phyloP scores from a whole-genome alignment of 2,329 filamentous ascomycete species.

The Botrytis sinoallii region DNA sequence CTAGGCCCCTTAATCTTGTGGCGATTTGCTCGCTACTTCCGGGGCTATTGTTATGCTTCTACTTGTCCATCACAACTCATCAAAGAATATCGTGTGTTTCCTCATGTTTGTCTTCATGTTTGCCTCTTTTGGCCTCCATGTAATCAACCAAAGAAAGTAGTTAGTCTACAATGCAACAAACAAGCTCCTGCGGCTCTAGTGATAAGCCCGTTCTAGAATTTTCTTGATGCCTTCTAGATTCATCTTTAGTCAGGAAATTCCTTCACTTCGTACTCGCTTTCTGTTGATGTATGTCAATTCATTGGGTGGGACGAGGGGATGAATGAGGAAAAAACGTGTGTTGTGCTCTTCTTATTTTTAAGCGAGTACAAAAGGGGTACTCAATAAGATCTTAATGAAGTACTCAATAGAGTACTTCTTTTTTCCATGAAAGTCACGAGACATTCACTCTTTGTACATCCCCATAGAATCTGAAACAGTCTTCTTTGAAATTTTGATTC shows the following conservation, averaged over 20 bases:
- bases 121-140: background rate
- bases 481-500: background rate
- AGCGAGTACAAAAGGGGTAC: constrained; percentile 10
- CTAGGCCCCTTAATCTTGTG: background rate
- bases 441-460: constrained; percentile 2
- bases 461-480: background rate
- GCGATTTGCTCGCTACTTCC: background rate
- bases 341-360: background rate
- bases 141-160: background rate
- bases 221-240: background rate
- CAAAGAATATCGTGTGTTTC: background rate
- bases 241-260: background rate
- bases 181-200: background rate
- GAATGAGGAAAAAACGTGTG: no score
- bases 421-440: background rate
- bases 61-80: background rate
- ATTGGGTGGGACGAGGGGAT: background rate
- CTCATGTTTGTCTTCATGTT: background rate
- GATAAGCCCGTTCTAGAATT: background rate
- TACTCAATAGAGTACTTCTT: constrained; percentile 12
- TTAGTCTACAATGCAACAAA: background rate
- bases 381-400: constrained; percentile 14
- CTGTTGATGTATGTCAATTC: background rate
- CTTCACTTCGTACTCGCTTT: background rate
- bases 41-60: background rate